Evolutionary conservation across 2,329 filamentous ascomycete genomes (phyloP).

Genomic region (Beauveria bassiana): DNA sequence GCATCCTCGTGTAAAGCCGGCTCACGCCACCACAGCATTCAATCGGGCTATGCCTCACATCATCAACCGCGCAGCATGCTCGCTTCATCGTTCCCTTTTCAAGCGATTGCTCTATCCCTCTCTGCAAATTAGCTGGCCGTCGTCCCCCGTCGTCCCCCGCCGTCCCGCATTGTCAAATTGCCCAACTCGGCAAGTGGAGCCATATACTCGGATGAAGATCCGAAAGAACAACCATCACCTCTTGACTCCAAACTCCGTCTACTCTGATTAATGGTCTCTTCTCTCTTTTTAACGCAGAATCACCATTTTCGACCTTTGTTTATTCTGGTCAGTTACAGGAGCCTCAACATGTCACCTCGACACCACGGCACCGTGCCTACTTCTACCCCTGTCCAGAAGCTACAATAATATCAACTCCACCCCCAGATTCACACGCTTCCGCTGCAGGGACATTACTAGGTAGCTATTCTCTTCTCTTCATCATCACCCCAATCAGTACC

Average conservation of each 20-base stretch:
- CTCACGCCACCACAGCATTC: not conserved
- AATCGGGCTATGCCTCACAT: not conserved
- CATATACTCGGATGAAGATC: not conserved
- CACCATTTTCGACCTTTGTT: not conserved
- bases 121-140: not conserved
- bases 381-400: conserved; percentile 23
- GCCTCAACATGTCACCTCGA: not conserved
- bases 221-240: not conserved
- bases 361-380: conserved; percentile 26
- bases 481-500: too few species aligned
- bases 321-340: not conserved
- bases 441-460: too few species aligned
- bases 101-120: not conserved
- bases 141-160: not conserved
- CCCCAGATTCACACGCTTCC: conserved; percentile 27
- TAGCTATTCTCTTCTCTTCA: too few species aligned
- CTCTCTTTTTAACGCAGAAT: not conserved
- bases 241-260: not conserved
- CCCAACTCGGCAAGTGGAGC: conserved; percentile 1
- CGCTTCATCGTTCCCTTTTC: too few species aligned
- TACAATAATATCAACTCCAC: conserved; percentile 31
- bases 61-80: not conserved
- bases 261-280: not conserved
- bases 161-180: not conserved
- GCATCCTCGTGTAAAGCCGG: not conserved